phyloP scores from a whole-genome alignment of 345 rosid genomes.

The Populus simonii region DNA sequence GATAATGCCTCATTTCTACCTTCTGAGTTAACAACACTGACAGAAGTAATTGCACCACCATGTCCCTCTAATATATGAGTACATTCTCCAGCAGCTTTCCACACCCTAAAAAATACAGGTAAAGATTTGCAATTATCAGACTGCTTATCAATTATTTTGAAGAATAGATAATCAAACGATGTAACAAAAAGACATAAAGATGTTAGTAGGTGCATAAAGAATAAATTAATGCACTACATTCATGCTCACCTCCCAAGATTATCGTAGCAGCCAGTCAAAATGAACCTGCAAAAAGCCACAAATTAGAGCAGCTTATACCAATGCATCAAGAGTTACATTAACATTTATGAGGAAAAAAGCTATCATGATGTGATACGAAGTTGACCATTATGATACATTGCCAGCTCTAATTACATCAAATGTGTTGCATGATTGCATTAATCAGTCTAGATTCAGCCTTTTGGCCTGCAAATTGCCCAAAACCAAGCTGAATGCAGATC shows the following conservation, averaged over 20 bases:
- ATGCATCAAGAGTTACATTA: background rate
- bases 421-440: background rate
- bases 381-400: background rate
- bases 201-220: background rate
- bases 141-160: no score
- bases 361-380: background rate
- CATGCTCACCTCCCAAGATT: slow-evolving; percentile 63
- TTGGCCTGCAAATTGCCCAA: background rate
- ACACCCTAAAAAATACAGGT: slow-evolving; percentile 43
- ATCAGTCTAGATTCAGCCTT: background rate
- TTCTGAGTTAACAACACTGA: slow-evolving; percentile 46
- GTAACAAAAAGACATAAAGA: background rate
- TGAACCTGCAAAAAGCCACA: slow-evolving; percentile 58
- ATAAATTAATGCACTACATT: background rate
- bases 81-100: slow-evolving; percentile 75
- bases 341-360: background rate
- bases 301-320: slow-evolving; percentile 11
- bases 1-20: slow-evolving; percentile 37
- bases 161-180: no score
- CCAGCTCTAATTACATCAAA: background rate
- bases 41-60: slow-evolving; percentile 63
- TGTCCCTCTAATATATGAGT: slow-evolving; percentile 86
- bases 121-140: background rate
- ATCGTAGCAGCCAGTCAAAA: slow-evolving; percentile 87
- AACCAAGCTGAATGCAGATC: no score